A percentile compares a stretch with the other conserved stretches of the same genome.
phyloP scores from a whole-genome alignment of 106 monocot genomes.

The Apostasia shenzhenica region DNA sequence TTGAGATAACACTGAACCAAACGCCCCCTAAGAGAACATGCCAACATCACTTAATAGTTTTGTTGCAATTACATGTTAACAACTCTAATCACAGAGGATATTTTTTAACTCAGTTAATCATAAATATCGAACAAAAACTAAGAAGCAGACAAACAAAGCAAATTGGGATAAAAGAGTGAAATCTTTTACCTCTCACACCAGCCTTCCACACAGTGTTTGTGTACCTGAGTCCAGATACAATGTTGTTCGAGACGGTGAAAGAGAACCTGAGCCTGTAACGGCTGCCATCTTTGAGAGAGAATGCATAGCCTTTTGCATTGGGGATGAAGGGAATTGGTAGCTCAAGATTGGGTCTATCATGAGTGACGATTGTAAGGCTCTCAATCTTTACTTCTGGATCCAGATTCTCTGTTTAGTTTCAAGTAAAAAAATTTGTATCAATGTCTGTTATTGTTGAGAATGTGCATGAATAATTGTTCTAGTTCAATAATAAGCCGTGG shows the following conservation, averaged over 20 bases:
- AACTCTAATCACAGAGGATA: too few species aligned
- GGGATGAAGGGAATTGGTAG: constrained; percentile 62
- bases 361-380: constrained; percentile 63
- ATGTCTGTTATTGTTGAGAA: background rate
- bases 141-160: background rate
- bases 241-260: constrained; percentile 71
- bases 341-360: constrained; percentile 42
- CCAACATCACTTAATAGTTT: too few species aligned
- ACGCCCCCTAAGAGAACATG: too few species aligned
- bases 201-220: constrained; percentile 92
- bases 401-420: constrained; percentile 36
- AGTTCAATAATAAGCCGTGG: too few species aligned
- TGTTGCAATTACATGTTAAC: too few species aligned
- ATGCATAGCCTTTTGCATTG: constrained; percentile 57
- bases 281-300: constrained; percentile 82
- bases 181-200: constrained; percentile 57
- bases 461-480: background rate
- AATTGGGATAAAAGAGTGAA: background rate
- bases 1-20: too few species aligned
- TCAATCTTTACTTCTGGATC: constrained; percentile 72
- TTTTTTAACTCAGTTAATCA: too few species aligned
- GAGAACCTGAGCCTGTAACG: constrained; percentile 62
- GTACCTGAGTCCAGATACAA: constrained; percentile 76
- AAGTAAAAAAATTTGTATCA: background rate
- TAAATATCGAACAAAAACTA: too few species aligned